Evolutionary conservation across 345 rosid species (phyloP).

Genomic region (Citrus reticulata): DNA sequence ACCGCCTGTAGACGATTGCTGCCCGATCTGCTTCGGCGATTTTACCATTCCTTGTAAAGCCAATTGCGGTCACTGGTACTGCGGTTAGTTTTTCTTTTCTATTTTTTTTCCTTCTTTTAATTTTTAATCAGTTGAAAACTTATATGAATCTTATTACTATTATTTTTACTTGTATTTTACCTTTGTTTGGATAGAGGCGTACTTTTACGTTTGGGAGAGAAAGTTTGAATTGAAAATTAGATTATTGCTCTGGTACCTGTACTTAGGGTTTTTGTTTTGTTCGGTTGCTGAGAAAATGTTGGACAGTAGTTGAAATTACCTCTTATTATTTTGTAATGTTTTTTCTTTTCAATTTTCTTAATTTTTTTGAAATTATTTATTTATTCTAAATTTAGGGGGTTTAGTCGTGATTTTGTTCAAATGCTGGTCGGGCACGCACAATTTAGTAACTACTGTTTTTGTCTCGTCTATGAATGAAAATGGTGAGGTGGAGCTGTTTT

Average conservation of each 20-base stretch:
- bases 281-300: neutral
- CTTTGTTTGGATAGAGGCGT: neutral
- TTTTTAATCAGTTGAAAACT: neutral
- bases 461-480: neutral
- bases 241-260: neutral
- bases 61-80: conserved; percentile 90
- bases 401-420: neutral
- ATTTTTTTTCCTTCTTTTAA: neutral
- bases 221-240: neutral
- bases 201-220: neutral
- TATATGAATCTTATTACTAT: neutral
- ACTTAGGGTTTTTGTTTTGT: neutral
- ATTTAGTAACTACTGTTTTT: neutral
- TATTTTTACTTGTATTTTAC: neutral
- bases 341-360: neutral
- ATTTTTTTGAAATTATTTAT: neutral
- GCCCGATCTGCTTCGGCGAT: conserved; percentile 76
- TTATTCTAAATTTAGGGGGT: neutral
- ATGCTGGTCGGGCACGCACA: neutral
- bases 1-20: conserved; percentile 78
- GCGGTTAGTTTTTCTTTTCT: conserved; percentile 46
- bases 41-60: conserved; percentile 69
- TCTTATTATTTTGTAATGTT: neutral
- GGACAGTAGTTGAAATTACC: neutral
- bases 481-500: neutral